A percentile compares a stretch with the other conserved stretches of the same genome.
Conservation (phyloP, 495 filamentous ascomycete species). For the Xylaria castorea region DNA sequence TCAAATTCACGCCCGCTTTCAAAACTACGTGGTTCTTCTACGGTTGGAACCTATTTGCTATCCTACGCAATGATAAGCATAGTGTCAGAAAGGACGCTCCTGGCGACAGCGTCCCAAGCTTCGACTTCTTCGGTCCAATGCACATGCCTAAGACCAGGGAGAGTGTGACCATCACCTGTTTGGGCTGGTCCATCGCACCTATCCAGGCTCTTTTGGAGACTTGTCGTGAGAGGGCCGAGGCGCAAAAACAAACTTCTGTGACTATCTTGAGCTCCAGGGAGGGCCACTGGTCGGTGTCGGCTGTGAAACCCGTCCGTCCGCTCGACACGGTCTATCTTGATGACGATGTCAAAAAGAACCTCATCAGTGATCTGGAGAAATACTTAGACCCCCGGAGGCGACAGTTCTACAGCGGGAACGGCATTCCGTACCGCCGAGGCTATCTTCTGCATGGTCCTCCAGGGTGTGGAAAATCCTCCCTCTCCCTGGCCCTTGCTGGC, state of each 20-base stretch:
- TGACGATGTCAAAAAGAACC: constrained; percentile 63
- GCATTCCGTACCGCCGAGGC: constrained; percentile 72
- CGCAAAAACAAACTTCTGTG: constrained; percentile 44
- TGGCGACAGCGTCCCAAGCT: not conserved
- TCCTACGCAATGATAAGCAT: constrained; percentile 38
- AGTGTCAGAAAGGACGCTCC: not conserved
- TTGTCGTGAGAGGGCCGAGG: constrained; percentile 47
- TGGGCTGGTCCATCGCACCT: constrained; percentile 47
- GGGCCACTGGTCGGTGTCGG: constrained; percentile 8
- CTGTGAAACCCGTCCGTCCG: constrained; percentile 49
- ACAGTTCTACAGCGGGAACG: constrained; percentile 68
- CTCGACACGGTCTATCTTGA: constrained; percentile 77
- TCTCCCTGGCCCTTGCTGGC: constrained; percentile 61
- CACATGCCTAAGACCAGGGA: constrained; percentile 42
- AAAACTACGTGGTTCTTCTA: constrained; percentile 47
- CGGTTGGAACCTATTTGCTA: constrained; percentile 43
- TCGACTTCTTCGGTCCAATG: constrained; percentile 31
- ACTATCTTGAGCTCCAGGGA: constrained; percentile 34
- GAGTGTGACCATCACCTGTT: constrained; percentile 48
- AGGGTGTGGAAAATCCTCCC: constrained; percentile 61
- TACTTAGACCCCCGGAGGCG: constrained; percentile 72
- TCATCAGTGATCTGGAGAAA: constrained; percentile 74
- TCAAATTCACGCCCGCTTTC: constrained; percentile 47
- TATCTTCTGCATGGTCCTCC: constrained; percentile 85
- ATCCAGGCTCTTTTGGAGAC: constrained; percentile 46